phyloP scores from a whole-genome alignment of 345 rosid genomes.

The Erucastrum elatum region DNA sequence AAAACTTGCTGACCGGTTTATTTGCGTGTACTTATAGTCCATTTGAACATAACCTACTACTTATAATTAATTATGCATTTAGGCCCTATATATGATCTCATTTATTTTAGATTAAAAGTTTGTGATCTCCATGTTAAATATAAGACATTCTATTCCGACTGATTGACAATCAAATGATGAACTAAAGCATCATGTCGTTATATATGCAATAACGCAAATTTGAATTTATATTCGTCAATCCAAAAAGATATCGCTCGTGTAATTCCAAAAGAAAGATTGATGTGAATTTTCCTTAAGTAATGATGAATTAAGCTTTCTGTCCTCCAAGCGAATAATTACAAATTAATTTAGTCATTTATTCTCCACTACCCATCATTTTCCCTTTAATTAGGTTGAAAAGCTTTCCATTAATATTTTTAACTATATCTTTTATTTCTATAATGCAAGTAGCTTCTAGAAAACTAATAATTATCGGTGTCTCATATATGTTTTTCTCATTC shows the following conservation, averaged over 20 bases:
- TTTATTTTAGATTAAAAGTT: not conserved
- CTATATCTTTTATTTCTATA: not conserved
- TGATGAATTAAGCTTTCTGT: slow-evolving; percentile 37
- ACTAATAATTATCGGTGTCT: not conserved
- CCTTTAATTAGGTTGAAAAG: slow-evolving; percentile 25
- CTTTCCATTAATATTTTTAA: not conserved
- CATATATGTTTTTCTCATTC: not conserved
- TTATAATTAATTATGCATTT: not conserved
- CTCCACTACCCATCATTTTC: slow-evolving; percentile 32
- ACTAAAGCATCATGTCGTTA: not conserved
- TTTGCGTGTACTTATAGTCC: not conserved
- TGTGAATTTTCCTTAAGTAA: slow-evolving; percentile 33
- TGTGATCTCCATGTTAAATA: not conserved
- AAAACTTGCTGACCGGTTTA: not conserved
- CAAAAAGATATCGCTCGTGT: slow-evolving; percentile 11
- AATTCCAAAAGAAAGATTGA: slow-evolving; percentile 19
- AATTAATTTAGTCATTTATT: slow-evolving; percentile 17
- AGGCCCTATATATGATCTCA: slow-evolving; percentile 7
- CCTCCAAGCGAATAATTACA: slow-evolving; percentile 22
- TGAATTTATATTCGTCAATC: slow-evolving; percentile 10
- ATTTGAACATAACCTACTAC: slow-evolving; percentile 4
- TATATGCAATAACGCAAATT: not conserved
- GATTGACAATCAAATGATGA: slow-evolving; percentile 4
- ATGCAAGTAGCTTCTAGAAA: slow-evolving; percentile 28
- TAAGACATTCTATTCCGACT: not conserved